Evolutionary conservation across 495 filamentous ascomycete genomes (phyloP).

Genomic region (Lasiosphaeria ovina): DNA sequence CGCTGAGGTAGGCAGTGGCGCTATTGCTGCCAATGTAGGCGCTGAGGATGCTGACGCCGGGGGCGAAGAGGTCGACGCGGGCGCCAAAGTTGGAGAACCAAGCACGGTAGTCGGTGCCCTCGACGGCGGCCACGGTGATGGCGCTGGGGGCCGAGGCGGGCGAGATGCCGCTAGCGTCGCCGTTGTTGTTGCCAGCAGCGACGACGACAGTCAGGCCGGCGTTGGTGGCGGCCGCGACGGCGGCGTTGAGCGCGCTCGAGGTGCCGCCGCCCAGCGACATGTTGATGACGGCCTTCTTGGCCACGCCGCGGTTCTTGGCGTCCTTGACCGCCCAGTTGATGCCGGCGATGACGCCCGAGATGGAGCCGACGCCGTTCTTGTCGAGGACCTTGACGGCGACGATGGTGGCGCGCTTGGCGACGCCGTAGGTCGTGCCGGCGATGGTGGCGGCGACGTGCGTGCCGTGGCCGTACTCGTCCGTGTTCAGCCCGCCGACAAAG

Average conservation of each 20-base stretch:
- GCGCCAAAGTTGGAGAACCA: conserved; percentile 60
- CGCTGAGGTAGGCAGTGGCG: conserved; percentile 42
- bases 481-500: conserved; percentile 42
- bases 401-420: conserved; percentile 61
- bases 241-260: conserved; percentile 52
- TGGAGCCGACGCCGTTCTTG: conserved; percentile 38
- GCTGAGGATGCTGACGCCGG: conserved; percentile 46
- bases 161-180: conserved; percentile 39
- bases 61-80: conserved; percentile 60
- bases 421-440: conserved; percentile 57
- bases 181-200: conserved; percentile 51
- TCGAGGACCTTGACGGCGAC: conserved; percentile 67
- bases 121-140: conserved; percentile 57
- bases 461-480: conserved; percentile 58
- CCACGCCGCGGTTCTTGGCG: conserved; percentile 34
- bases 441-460: conserved; percentile 66
- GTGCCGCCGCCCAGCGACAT: conserved; percentile 53
- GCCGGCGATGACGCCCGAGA: conserved; percentile 49
- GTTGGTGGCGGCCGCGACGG: conserved; percentile 45
- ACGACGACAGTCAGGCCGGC: conserved; percentile 51
- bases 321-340: conserved; percentile 55
- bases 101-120: conserved; percentile 43
- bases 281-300: conserved; percentile 46
- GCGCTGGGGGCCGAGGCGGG: conserved; percentile 56
- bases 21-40: conserved; percentile 24